Evolutionary conservation across 2,329 filamentous ascomycete genomes (phyloP), one percentile per base, ranked within the genome.

Genomic region (Nothomitra cinnamomea): DNA sequence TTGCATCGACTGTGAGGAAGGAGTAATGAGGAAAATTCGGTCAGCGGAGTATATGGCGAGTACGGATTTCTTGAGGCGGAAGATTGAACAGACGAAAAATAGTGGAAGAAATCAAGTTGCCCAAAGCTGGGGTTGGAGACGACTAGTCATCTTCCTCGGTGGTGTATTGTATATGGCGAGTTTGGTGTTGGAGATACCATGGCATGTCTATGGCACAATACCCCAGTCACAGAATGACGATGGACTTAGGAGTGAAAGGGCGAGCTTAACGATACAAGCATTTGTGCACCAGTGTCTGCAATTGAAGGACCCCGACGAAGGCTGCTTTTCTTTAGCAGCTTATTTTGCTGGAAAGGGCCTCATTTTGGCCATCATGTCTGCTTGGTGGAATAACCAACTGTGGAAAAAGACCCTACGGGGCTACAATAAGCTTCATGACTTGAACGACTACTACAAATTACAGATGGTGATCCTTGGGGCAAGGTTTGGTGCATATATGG

Each of bases 1-100:
- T 55, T 98, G 92, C 69, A 76, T 76, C 57, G 72, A 79, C 47
- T 98, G 92, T 66, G 83, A 85, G 58, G 83, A 82, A 4, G 78
- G 73, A 56, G 89, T 90, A 21, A 78, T 83, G 57, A 70, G 76
- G 36, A 77, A 80, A 56, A 80, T 95, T 52, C 74, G 78, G 21
- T 73, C 79, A 59, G 80, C 86, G 0, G 82, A 79, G 7, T 94
- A 94, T 63, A 83, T 81, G 32, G 88, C 88, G 25, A 86, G 87
- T 66, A 83, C 85, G n/a, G 87, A 94, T 60, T 78, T 87, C 57
- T 67, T 94, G 32, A 75, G 83, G 51, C 77, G 83, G 57, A 80
- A 87, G 72, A 79, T 94, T 69, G 80, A 87, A 47, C 78, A 77
- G 41, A 66, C 64, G 54, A 63, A 62, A 32, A 57, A 64, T 45